Base-by-base conservation (phyloP, 495 filamentous ascomycete genomes). In the Hypomontagnella submonticulosa region DNA sequence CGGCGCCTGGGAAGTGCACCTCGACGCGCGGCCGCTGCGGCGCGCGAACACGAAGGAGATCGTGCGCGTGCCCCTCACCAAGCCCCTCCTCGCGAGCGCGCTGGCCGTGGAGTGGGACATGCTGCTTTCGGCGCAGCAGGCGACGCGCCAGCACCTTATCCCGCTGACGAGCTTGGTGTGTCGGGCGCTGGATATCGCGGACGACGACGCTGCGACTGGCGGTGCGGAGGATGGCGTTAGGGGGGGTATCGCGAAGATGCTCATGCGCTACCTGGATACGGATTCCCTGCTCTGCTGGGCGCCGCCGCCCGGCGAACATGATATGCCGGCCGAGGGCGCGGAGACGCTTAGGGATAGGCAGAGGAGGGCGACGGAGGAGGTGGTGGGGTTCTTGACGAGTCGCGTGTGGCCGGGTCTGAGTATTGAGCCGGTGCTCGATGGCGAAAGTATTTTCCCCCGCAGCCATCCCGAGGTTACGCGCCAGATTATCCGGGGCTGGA, bases 201-300 rank as follows among this genome's bases (percentile, higher is more conserved):
- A 81, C 19, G 87, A 92, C 61, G 85, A 84, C n/a, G 82, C 79
- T 0, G 59, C 59, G 9, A 36, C 34, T 8, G 20, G 80, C n/a
- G 80, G 78, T 0, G 50, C 27, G 8, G 32, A 67, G 15, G 42
- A 48, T 16, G 57, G 53, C 4, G 67, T 83, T 32, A 81, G 93
- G 38, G 67, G 82, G 0, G 79, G 83, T 32, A 88, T 97, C 11
- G 75, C 89, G 15, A 78, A 71, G 9, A 90, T 86, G 47, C 76
- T 92, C 33, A 84, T 98, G 82, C 85, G 90, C 7, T 97, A 98
- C 74, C 80, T 99, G 5, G 87, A 93, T 56, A 99, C 95, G 0
- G 95, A 99, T 75, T 93, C 91, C 0, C 78, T 97, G n/a, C 85
- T 99, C 8, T 99, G 95, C 81, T 94, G 90, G 89, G 92, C 91